A percentile compares a stretch with the other conserved stretches of the same genome.
Conservation (phyloP, 2,329 filamentous ascomycete species). For the Lasiodiplodia citricola region DNA sequence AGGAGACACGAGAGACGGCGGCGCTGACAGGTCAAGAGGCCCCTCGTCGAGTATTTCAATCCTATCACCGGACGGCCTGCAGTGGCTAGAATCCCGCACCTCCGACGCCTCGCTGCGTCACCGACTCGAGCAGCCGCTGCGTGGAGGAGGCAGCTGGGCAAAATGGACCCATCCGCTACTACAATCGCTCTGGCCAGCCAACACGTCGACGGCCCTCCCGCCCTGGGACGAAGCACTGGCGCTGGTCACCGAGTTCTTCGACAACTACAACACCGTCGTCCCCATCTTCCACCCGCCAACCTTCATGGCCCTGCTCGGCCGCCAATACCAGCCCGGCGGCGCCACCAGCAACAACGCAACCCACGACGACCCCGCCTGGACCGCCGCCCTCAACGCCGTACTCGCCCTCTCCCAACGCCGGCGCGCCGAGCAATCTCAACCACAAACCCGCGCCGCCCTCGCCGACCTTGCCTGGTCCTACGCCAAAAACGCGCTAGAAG, state of each 20-base stretch:
- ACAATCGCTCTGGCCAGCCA: background rate
- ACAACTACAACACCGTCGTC: slow-evolving; percentile 2
- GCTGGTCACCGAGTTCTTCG: slow-evolving; percentile 6
- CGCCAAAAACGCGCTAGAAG: slow-evolving; percentile 9
- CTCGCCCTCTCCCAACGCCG: slow-evolving; percentile 1
- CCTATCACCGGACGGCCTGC: slow-evolving; percentile 8
- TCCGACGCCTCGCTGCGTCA: slow-evolving; percentile 18
- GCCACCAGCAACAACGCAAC: background rate
- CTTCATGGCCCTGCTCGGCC: slow-evolving; percentile 13
- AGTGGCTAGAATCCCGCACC: slow-evolving; percentile 14
- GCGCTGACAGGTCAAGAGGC: slow-evolving; percentile 16
- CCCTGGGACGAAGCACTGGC: background rate
- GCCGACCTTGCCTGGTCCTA: slow-evolving; percentile 4
- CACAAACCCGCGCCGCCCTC: background rate
- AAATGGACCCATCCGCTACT: slow-evolving; percentile 15
- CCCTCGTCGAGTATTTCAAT: slow-evolving; percentile 17
- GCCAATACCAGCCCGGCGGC: background rate
- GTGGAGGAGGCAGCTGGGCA: slow-evolving; percentile 9
- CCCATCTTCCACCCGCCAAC: slow-evolving; percentile 11
- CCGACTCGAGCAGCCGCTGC: slow-evolving; percentile 12
- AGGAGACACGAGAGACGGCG: background rate
- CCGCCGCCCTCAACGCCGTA: slow-evolving; percentile 7
- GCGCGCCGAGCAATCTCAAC: background rate
- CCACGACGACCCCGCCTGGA: background rate
- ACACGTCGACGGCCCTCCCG: background rate